Evolutionary conservation across 345 rosid genomes (phyloP).

Genomic region (Theobroma cacao): DNA sequence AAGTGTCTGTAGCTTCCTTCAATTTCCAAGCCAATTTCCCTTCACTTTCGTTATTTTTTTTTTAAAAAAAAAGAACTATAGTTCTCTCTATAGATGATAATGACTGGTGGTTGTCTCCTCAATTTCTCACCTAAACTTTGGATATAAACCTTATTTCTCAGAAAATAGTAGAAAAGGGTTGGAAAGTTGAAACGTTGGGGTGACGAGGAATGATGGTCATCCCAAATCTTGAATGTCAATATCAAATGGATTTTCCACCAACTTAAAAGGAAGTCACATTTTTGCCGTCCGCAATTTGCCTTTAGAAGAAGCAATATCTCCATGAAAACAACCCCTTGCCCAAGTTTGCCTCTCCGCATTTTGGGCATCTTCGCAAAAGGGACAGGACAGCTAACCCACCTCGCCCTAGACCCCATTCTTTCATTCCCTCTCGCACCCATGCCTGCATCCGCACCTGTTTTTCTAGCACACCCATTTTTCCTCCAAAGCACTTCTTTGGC

Average conservation of each 20-base stretch:
- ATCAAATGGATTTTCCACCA: constrained; percentile 19
- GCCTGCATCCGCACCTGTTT: background rate
- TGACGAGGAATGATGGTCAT: background rate
- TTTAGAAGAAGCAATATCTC: constrained; percentile 21
- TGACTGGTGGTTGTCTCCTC: background rate
- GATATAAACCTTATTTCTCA: background rate
- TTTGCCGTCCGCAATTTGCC: background rate
- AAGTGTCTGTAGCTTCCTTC: background rate
- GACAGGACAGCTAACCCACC: constrained; percentile 25
- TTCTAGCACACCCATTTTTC: background rate
- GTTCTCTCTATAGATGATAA: background rate
- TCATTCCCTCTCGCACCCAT: background rate
- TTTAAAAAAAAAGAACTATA: background rate
- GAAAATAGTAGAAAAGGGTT: background rate
- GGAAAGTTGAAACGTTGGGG: background rate
- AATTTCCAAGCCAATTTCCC: background rate
- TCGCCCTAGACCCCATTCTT: background rate
- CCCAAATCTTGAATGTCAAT: constrained; percentile 25
- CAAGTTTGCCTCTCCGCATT: background rate
- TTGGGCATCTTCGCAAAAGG: background rate
- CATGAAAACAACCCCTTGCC: constrained; percentile 29
- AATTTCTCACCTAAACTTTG: background rate
- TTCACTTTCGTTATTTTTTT: no score
- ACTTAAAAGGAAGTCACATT: background rate
- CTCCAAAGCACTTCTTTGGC: no score